These are phyloP conservation scores for Wakefieldia striispora DNA, from an alignment of 768 basidiomycete genomes.

Conservation along the genomic window DNA sequence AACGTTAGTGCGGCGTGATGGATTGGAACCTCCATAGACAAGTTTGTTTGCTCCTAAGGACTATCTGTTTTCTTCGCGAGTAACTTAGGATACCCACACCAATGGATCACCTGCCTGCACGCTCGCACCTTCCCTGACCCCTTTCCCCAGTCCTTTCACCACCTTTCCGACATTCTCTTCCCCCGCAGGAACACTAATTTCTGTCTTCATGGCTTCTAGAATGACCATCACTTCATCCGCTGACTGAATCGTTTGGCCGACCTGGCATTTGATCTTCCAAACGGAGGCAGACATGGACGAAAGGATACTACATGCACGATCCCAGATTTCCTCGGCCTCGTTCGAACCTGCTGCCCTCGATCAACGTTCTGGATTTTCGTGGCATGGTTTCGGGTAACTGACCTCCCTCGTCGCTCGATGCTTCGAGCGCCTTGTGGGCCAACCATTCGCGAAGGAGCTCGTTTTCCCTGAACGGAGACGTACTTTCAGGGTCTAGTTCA, in stretches of 20 bases:
- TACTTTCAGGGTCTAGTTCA: too few relatives aligned
- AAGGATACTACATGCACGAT: conserved; percentile 10
- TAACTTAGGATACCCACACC: conserved; percentile 28
- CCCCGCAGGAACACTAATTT: conserved; percentile 48
- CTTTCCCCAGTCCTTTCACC: conserved; percentile 40
- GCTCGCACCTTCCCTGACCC: conserved; percentile 40
- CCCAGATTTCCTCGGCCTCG: conserved; percentile 2
- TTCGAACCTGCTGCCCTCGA: conserved; percentile 3
- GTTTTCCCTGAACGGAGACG: conserved; percentile 36
- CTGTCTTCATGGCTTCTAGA: conserved; percentile 68
- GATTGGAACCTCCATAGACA: neutral
- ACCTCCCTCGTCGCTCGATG: conserved; percentile 1
- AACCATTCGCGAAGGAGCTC: conserved; percentile 46
- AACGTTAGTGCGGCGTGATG: too few relatives aligned
- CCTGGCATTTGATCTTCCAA: conserved; percentile 48
- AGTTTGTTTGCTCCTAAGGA: neutral
- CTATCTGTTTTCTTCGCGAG: too few relatives aligned
- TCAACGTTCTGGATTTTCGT: neutral
- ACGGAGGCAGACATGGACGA: conserved; percentile 45
- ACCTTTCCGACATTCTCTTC: conserved; percentile 44
- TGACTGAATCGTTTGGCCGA: conserved; percentile 42
- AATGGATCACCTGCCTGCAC: conserved; percentile 50
- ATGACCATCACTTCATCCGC: conserved; percentile 45
- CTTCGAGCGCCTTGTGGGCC: conserved; percentile 20
- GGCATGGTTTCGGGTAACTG: neutral